These are phyloP conservation scores for Trichoderma oligosporum DNA, from an alignment of 2,329 filamentous ascomycete species.

Conservation along the genomic window DNA sequence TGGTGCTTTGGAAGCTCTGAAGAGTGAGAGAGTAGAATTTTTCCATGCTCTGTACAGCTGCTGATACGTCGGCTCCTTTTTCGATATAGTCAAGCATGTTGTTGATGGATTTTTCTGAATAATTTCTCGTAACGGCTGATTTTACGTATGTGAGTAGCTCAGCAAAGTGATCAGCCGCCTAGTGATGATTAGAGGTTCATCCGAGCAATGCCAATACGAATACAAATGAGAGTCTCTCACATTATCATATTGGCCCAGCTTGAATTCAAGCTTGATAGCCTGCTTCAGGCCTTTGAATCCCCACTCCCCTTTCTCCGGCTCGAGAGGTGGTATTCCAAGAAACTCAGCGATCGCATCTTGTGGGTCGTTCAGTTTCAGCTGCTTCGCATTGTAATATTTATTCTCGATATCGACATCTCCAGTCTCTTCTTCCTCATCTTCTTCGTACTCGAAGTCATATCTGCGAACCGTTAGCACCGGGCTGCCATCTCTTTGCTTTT, in stretches of 20 bases:
- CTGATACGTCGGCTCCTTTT: constrained; percentile 70
- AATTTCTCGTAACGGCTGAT: constrained; percentile 93
- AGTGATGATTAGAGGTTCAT: background rate
- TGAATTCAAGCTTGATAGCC: constrained; percentile 95
- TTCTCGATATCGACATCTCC: constrained; percentile 96
- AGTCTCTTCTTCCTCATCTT: constrained; percentile 80
- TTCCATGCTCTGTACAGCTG: constrained; percentile 77
- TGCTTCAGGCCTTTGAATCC: constrained; percentile 98
- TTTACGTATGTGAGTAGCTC: constrained; percentile 97
- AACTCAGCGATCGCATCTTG: constrained; percentile 90
- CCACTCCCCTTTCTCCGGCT: constrained; percentile 94
- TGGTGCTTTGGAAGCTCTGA: constrained; percentile 91
- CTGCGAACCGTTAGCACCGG: constrained; percentile 27
- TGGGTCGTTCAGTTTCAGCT: constrained; percentile 83
- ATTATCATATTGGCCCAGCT: constrained; percentile 80
- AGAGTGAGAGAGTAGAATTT: constrained; percentile 92
- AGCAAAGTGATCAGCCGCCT: constrained; percentile 89
- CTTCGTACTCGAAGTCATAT: constrained; percentile 98
- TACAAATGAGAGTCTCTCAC: constrained; percentile 40
- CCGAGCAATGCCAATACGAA: too few species aligned
- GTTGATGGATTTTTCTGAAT: constrained; percentile 98
- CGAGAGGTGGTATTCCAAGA: constrained; percentile 76
- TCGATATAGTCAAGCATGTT: constrained; percentile 98
- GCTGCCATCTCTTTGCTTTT: background rate
- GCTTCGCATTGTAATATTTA: constrained; percentile 99